These are phyloP conservation scores for Piper longum DNA, from an alignment of 164 flowering plant genomes.

Conservation along the genomic window DNA sequence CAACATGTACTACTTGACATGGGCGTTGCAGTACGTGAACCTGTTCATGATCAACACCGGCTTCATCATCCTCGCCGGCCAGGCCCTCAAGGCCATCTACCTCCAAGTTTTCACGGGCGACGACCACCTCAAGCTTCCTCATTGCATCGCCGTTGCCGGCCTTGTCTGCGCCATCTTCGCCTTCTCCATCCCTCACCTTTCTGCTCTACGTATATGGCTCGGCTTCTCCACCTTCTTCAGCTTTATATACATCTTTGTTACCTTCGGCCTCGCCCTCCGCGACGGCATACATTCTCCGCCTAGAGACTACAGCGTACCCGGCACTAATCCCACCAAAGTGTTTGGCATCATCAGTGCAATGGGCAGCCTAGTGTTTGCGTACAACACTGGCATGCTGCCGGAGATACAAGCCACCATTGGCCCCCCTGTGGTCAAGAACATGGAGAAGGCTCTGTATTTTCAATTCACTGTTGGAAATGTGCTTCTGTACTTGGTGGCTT, in stretches of 20 bases:
- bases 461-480: conserved; percentile 65
- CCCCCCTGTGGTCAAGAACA: conserved; percentile 34
- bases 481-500: conserved; percentile 41
- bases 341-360: conserved; percentile 65
- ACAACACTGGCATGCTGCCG: conserved; percentile 98
- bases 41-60: conserved; percentile 91
- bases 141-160: conserved; percentile 67
- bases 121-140: conserved; percentile 59
- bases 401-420: conserved; percentile 93
- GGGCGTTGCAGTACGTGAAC: conserved; percentile 84
- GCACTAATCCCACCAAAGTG: conserved; percentile 29
- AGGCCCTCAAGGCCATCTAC: conserved; percentile 74
- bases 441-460: conserved; percentile 36
- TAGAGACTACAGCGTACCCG: conserved; percentile 62
- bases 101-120: conserved; percentile 45
- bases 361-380: conserved; percentile 84
- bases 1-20: conserved; percentile 58
- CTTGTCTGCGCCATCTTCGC: conserved; percentile 76
- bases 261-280: conserved; percentile 34
- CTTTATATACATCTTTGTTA: conserved; percentile 45
- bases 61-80: conserved; percentile 68
- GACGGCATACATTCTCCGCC: conserved; percentile 70
- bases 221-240: conserved; percentile 64
- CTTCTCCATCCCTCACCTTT: conserved; percentile 64
- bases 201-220: conserved; percentile 73